Evolutionary conservation across 1,284 basidiomycete species (phyloP).

Genomic region (Ceratobasidium sp.): DNA sequence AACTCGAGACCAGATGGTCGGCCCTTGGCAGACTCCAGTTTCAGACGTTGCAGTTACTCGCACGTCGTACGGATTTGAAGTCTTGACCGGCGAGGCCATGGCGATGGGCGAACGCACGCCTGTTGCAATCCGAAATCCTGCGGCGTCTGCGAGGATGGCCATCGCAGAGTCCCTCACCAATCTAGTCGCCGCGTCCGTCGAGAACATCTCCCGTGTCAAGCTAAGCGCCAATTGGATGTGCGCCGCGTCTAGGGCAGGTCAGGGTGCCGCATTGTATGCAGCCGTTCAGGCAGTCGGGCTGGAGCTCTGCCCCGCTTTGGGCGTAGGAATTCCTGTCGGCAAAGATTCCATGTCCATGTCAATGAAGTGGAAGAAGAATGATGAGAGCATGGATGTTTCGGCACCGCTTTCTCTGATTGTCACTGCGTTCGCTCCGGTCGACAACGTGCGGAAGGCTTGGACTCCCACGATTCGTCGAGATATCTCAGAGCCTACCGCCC

Average conservation of each 20-base stretch:
- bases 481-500: conserved; percentile 64
- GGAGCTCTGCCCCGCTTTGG: conserved; percentile 93
- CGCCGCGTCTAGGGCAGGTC: conserved; percentile 87
- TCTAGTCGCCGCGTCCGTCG: conserved; percentile 81
- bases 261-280: conserved; percentile 90
- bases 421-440: conserved; percentile 91
- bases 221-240: conserved; percentile 99
- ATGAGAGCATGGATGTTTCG: conserved; percentile 79
- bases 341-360: conserved; percentile 99
- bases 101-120: conserved; percentile 97
- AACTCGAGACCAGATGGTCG: conserved; percentile 97
- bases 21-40: conserved; percentile 97
- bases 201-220: conserved; percentile 79
- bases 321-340: conserved; percentile 94
- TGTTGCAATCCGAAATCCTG: conserved; percentile 83
- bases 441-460: conserved; percentile 85
- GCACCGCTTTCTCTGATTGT: conserved; percentile 92
- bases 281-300: conserved; percentile 93
- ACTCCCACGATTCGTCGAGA: conserved; percentile 86
- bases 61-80: conserved; percentile 90
- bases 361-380: conserved; percentile 84
- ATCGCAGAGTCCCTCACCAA: conserved; percentile 95
- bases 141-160: conserved; percentile 94
- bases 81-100: conserved; percentile 91
- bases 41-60: conserved; percentile 97